A percentile compares a stretch with the other conserved stretches of the same genome.
Evolutionary conservation across 352 stramenopile genomes (phyloP).

Genomic region (Globisporangium megalacanthum): DNA sequence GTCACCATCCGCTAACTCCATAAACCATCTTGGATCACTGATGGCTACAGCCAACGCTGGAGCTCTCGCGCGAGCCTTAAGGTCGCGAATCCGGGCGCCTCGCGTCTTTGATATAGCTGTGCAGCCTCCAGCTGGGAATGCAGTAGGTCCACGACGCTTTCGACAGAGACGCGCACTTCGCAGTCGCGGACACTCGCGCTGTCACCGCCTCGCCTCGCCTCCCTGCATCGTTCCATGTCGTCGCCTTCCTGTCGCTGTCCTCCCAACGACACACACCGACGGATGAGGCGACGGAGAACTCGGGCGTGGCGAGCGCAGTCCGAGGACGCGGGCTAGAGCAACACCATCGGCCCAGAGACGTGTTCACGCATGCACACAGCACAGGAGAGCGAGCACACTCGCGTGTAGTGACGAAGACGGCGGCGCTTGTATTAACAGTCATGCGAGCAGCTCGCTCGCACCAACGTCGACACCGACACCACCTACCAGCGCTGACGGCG

Average conservation of each 20-base stretch:
- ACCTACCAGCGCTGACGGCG: neutral
- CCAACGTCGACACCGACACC: neutral
- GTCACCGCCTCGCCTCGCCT: neutral
- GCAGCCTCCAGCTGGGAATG: constrained; percentile 15
- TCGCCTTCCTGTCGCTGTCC: neutral
- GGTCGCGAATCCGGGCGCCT: constrained; percentile 18
- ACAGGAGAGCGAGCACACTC: no score
- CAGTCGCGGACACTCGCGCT: constrained; percentile 15
- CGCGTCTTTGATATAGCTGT: constrained; percentile 5
- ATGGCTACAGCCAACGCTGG: neutral
- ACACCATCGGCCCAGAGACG: no score
- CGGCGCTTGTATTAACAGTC: neutral
- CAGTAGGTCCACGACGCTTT: constrained; percentile 30
- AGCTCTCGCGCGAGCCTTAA: constrained; percentile 18
- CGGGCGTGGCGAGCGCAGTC: constrained; percentile 6
- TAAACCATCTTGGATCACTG: no score
- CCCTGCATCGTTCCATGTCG: neutral
- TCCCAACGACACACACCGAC: neutral
- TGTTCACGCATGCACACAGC: no score
- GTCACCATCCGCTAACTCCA: neutral
- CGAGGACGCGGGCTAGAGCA: constrained; percentile 15
- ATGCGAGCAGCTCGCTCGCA: constrained; percentile 2
- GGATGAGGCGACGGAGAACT: no score
- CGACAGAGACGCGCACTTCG: constrained; percentile 21
- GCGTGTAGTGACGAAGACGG: no score